Evolutionary conservation across 108 stramenopile species (phyloP).

Genomic region (Pseudonitzschia multistriata): DNA sequence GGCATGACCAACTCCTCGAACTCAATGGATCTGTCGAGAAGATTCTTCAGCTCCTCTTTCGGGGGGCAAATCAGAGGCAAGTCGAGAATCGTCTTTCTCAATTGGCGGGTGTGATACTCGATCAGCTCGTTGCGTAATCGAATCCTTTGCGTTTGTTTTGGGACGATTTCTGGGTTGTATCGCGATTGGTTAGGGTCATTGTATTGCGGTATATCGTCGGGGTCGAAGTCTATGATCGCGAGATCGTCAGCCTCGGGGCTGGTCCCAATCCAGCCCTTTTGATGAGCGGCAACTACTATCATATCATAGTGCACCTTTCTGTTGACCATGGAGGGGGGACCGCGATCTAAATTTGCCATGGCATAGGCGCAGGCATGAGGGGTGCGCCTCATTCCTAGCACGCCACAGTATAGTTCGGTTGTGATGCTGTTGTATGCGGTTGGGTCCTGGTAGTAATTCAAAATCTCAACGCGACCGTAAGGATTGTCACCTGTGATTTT

Average conservation of each 20-base stretch:
- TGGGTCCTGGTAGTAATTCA: no score
- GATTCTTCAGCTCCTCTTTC: not conserved
- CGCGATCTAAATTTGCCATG: not conserved
- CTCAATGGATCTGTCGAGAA: not conserved
- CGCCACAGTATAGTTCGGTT: not conserved
- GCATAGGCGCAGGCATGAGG: conserved; percentile 5
- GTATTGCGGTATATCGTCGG: not conserved
- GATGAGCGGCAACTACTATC: not conserved
- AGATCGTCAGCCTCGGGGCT: not conserved
- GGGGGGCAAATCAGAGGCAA: not conserved
- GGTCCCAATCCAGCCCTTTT: not conserved
- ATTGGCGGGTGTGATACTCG: not conserved
- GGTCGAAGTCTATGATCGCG: not conserved
- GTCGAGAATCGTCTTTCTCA: no score
- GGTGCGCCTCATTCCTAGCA: not conserved
- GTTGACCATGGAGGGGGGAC: not conserved
- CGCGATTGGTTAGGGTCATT: not conserved
- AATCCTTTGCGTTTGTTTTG: no score
- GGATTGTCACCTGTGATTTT: no score
- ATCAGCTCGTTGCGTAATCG: no score
- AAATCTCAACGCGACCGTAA: no score
- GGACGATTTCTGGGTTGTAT: no score
- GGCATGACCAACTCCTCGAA: conserved; percentile 7
- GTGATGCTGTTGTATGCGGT: not conserved
- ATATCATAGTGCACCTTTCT: not conserved